Conservation (phyloP, 2,329 filamentous ascomycete species). For the Nakataea oryzae region DNA sequence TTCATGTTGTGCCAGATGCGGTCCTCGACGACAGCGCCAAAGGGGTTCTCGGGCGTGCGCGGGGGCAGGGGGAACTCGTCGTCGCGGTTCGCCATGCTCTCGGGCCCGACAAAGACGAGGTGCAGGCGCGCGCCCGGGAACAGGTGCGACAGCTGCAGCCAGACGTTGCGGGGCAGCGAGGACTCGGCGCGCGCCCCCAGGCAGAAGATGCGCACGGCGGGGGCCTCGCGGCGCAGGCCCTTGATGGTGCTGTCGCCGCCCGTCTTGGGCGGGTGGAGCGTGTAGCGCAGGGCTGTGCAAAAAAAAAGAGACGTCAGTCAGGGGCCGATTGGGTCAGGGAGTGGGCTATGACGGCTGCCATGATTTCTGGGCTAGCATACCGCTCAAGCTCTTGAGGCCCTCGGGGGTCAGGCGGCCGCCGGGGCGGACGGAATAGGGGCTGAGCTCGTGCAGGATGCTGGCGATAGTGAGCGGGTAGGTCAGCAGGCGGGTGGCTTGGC, state of each 20-base stretch:
- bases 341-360: no score
- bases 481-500: slow-evolving; percentile 83
- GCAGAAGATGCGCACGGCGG: slow-evolving; percentile 84
- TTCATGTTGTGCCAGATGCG: slow-evolving; percentile 83
- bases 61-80: slow-evolving; percentile 84
- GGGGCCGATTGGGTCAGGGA: not conserved
- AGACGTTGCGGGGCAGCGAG: slow-evolving; percentile 84
- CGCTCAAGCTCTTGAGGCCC: slow-evolving; percentile 86
- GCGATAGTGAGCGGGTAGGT: slow-evolving; percentile 91
- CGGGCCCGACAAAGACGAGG: slow-evolving; percentile 87
- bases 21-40: slow-evolving; percentile 88
- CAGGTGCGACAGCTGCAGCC: slow-evolving; percentile 87
- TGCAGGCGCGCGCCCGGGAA: slow-evolving; percentile 91
- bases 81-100: slow-evolving; percentile 91
- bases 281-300: slow-evolving; percentile 71
- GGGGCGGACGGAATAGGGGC: slow-evolving; percentile 74
- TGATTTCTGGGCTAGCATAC: slow-evolving; percentile 49
- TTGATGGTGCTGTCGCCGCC: slow-evolving; percentile 67
- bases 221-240: slow-evolving; percentile 72
- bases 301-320: slow-evolving; percentile 7
- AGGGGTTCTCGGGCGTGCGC: slow-evolving; percentile 78
- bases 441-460: slow-evolving; percentile 87
- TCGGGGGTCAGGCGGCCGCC: slow-evolving; percentile 73
- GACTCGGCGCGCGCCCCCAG: slow-evolving; percentile 95
- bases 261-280: slow-evolving; percentile 73